phyloP scores from a whole-genome alignment of 306 rosid genomes.

The Cajanus cajan region DNA sequence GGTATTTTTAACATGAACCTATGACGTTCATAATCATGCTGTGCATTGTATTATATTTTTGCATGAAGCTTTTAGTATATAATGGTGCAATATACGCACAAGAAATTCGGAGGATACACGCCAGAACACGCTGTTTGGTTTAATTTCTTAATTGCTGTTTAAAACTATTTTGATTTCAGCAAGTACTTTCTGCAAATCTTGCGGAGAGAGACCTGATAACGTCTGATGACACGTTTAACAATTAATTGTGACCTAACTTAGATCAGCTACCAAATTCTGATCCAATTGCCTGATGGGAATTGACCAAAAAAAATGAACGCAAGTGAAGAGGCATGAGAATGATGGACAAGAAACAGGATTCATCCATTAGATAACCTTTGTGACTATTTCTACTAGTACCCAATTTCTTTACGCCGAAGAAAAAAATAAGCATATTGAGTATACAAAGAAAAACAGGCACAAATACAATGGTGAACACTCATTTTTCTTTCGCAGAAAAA shows the following conservation, averaged over 20 bases:
- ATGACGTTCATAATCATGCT: no score
- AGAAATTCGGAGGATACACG: not conserved
- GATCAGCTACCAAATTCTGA: not conserved
- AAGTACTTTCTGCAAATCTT: not conserved
- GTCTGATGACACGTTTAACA: not conserved
- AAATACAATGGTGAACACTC: not conserved
- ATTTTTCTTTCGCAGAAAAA: not conserved
- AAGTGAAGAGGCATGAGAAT: not conserved
- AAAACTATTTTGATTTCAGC: not conserved
- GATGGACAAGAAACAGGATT: not conserved
- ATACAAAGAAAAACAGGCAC: not conserved
- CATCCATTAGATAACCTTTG: no score
- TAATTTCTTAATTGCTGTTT: not conserved
- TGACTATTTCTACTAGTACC: not conserved
- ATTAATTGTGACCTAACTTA: not conserved
- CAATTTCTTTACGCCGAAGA: slow-evolving; percentile 5
- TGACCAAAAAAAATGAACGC: not conserved
- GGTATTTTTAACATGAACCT: no score
- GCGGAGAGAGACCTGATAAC: not conserved
- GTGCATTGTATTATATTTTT: not conserved
- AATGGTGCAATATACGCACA: not conserved
- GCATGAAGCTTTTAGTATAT: not conserved
- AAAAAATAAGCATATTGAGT: not conserved
- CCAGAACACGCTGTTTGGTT: not conserved
- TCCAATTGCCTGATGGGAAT: not conserved